Conservation (phyloP, 169 alveolate genomes). For the Eimeria maxima region DNA sequence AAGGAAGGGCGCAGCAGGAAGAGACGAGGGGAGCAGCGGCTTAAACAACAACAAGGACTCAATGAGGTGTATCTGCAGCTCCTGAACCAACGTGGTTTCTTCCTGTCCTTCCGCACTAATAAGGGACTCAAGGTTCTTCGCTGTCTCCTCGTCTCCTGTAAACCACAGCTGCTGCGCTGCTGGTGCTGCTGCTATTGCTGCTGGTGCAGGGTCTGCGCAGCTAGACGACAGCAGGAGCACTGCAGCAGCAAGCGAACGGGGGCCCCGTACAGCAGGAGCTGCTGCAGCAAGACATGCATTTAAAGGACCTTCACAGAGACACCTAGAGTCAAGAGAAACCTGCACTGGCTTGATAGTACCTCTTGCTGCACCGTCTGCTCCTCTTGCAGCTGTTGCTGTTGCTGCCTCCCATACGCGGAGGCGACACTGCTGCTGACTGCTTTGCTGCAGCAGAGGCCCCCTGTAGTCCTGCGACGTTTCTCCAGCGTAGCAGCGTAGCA, state of each 20-base stretch:
- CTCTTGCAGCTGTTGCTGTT: constrained; percentile 2
- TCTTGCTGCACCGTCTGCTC: constrained; percentile 2
- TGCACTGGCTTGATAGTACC: background rate
- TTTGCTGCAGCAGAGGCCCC: constrained; percentile 29
- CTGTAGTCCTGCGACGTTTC: background rate
- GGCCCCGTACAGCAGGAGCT: background rate
- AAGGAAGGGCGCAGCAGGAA: background rate
- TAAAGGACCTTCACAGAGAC: constrained; percentile 24
- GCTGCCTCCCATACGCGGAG: background rate
- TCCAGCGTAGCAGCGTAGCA: constrained; percentile 48
- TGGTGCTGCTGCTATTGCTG: constrained; percentile 34
- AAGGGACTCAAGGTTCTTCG: background rate
- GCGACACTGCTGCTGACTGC: background rate
- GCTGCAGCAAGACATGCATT: constrained; percentile 41
- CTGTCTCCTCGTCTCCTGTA: constrained; percentile 42
- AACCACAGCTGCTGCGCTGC: background rate
- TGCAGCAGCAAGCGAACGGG: background rate
- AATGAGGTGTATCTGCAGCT: constrained; percentile 30
- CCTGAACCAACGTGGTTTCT: background rate
- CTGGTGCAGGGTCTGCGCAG: background rate
- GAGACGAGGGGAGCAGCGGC: constrained; percentile 9
- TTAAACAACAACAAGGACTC: constrained; percentile 28
- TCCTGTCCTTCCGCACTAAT: background rate
- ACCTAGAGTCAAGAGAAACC: background rate
- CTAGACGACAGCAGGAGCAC: constrained; percentile 37